A percentile compares a stretch with the other conserved stretches of the same genome.
These are phyloP conservation scores for Mucor saturninus DNA, from an alignment of 371 early-diverging fungal species.

Conservation along the genomic window DNA sequence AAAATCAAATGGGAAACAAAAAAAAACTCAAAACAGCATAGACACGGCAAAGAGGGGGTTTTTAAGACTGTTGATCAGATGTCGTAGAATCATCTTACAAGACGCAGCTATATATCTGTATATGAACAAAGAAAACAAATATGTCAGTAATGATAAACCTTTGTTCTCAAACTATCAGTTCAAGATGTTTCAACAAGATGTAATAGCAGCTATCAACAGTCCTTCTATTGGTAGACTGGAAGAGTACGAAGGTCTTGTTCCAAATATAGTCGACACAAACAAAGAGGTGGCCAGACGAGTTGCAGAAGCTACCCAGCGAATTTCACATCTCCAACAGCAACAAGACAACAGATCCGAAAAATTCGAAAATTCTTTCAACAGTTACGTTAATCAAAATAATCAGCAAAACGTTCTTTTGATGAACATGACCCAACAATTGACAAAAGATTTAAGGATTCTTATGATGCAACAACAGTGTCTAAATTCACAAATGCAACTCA, in stretches of 20 bases:
- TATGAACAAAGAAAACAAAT: slow-evolving; percentile 9
- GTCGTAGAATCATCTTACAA: slow-evolving; percentile 14
- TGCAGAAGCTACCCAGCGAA: neutral
- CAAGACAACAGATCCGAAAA: neutral
- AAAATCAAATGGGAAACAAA: slow-evolving; percentile 3
- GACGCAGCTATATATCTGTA: slow-evolving; percentile 13
- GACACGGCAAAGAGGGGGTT: slow-evolving; percentile 5
- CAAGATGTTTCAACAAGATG: slow-evolving; percentile 3
- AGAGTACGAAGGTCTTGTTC: slow-evolving; percentile 13
- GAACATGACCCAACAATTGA: neutral
- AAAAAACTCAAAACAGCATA: neutral
- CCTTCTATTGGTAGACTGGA: slow-evolving; percentile 6
- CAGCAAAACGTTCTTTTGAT: neutral
- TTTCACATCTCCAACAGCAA: neutral
- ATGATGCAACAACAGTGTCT: neutral
- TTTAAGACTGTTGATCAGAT: slow-evolving; percentile 7
- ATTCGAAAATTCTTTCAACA: neutral
- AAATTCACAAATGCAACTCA: neutral
- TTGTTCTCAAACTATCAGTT: neutral
- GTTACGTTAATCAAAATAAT: neutral
- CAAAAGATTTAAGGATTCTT: neutral
- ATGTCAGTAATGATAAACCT: neutral
- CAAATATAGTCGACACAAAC: slow-evolving; percentile 5
- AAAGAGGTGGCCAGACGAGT: slow-evolving; percentile 5
- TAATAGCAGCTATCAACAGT: neutral